These are phyloP conservation scores for Mycena pura DNA, from an alignment of 768 basidiomycete genomes.

Conservation along the genomic window DNA sequence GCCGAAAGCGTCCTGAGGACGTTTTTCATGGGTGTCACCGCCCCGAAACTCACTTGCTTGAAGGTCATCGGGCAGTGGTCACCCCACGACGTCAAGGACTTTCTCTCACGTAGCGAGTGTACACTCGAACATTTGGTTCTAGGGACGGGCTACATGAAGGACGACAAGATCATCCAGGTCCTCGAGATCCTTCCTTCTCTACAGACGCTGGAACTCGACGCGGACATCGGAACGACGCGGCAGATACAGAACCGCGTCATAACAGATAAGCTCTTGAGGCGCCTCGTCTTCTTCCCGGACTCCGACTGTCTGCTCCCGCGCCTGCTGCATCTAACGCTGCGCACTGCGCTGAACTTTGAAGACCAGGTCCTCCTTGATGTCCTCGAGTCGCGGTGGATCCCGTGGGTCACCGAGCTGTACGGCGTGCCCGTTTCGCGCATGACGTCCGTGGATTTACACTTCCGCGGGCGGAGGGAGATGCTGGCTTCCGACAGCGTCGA, in stretches of 20 bases:
- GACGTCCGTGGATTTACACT: conserved; percentile 3
- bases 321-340: conserved; percentile 8
- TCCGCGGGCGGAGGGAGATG: conserved; percentile 4
- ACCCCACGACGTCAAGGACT: conserved; percentile 4
- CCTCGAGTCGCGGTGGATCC: conserved; percentile 20
- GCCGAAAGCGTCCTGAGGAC: conserved; percentile 1
- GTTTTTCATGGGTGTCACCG: conserved; percentile 7
- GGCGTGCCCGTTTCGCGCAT: conserved; percentile 16
- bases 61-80: conserved; percentile 20
- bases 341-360: conserved; percentile 18
- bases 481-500: not conserved
- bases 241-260: conserved; percentile 23
- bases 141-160: conserved; percentile 21
- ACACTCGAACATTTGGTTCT: conserved; percentile 5
- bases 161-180: conserved; percentile 9
- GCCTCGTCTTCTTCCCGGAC: conserved; percentile 18
- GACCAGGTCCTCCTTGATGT: conserved; percentile 19
- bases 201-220: conserved; percentile 13
- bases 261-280: conserved; percentile 16
- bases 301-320: conserved; percentile 19
- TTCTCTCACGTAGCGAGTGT: conserved; percentile 15
- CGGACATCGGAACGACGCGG: conserved; percentile 19
- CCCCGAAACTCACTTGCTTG: conserved; percentile 9
- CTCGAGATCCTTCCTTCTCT: conserved; percentile 11
- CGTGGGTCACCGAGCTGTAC: conserved; percentile 13